A percentile compares a stretch with the other conserved stretches of the same genome.
phyloP scores from a whole-genome alignment of 1,284 basidiomycete species.

The Pseudozyma flocculosa region DNA sequence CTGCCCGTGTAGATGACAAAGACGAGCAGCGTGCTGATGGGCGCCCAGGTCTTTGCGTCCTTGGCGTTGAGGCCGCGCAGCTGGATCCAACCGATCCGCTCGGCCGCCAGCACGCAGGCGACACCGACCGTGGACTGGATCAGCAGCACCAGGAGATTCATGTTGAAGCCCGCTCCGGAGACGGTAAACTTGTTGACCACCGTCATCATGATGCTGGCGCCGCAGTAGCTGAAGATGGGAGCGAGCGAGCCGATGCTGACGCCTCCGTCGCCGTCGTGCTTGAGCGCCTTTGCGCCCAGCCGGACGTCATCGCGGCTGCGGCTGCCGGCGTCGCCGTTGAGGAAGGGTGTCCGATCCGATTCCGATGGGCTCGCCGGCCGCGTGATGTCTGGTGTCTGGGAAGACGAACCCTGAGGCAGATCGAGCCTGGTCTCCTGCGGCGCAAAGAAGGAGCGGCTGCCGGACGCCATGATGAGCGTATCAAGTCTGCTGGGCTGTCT shows the following conservation, averaged over 20 bases:
- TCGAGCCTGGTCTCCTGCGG: constrained; percentile 32
- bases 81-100: constrained; percentile 78
- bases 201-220: constrained; percentile 95
- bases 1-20: constrained; percentile 97
- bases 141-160: constrained; percentile 92
- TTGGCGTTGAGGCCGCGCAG: constrained; percentile 81
- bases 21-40: constrained; percentile 88
- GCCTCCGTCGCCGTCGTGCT: constrained; percentile 15
- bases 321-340: constrained; percentile 3
- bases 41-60: constrained; percentile 91
- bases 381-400: constrained; percentile 26
- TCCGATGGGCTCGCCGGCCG: constrained; percentile 36
- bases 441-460: constrained; percentile 38
- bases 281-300: constrained; percentile 30
- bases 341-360: constrained; percentile 33
- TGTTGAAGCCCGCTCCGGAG: constrained; percentile 87
- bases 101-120: constrained; percentile 71
- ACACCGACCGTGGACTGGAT: constrained; percentile 81
- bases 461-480: constrained; percentile 17
- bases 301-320: constrained; percentile 25
- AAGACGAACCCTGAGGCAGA: constrained; percentile 17
- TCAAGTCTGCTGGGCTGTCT: neutral
- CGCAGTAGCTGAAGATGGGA: constrained; percentile 85
- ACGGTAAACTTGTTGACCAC: constrained; percentile 98
- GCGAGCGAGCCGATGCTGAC: constrained; percentile 62